Conservation (phyloP, 2,329 filamentous ascomycete species). For the Triangularia setosa region DNA sequence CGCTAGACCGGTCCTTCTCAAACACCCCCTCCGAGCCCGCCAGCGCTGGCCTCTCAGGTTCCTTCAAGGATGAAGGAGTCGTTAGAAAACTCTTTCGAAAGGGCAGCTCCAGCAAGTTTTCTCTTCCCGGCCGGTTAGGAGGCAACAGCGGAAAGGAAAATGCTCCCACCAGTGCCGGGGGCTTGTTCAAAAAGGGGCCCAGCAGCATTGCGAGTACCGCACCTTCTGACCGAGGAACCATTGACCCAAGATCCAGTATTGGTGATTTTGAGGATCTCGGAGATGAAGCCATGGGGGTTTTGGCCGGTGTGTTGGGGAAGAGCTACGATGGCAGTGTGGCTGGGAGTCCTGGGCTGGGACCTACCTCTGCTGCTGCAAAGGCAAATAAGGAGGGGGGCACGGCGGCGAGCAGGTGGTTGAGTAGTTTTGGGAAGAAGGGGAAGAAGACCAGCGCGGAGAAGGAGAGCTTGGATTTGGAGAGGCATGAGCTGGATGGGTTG, state of each 20-base stretch:
- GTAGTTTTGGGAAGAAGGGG: slow-evolving; percentile 54
- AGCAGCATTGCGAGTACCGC: slow-evolving; percentile 49
- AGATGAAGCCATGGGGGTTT: slow-evolving; percentile 36
- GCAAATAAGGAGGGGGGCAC: slow-evolving; percentile 36
- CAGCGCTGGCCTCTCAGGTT: slow-evolving; percentile 41
- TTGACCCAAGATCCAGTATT: slow-evolving; percentile 55
- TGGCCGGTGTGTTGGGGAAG: slow-evolving; percentile 44
- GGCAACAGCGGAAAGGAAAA: slow-evolving; percentile 39
- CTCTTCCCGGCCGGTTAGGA: slow-evolving; percentile 52
- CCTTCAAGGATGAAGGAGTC: slow-evolving; percentile 47
- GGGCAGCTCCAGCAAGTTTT: slow-evolving; percentile 63
- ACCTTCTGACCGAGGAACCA: slow-evolving; percentile 51
- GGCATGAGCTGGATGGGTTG: slow-evolving; percentile 20
- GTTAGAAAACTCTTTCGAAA: slow-evolving; percentile 61
- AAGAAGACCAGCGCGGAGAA: slow-evolving; percentile 41
- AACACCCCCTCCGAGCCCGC: slow-evolving; percentile 54
- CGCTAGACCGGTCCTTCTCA: slow-evolving; percentile 52
- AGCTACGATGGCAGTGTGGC: slow-evolving; percentile 56
- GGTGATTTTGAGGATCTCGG: slow-evolving; percentile 52
- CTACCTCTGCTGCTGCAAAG: slow-evolving; percentile 36
- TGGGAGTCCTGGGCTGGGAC: slow-evolving; percentile 54
- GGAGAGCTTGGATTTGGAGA: slow-evolving; percentile 53
- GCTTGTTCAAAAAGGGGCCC: slow-evolving; percentile 52
- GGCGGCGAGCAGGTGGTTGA: slow-evolving; percentile 41
- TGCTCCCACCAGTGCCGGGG: not conserved